Evolutionary conservation across 106 monocot species (phyloP).

Genomic region (Dendrobium huoshanense): DNA sequence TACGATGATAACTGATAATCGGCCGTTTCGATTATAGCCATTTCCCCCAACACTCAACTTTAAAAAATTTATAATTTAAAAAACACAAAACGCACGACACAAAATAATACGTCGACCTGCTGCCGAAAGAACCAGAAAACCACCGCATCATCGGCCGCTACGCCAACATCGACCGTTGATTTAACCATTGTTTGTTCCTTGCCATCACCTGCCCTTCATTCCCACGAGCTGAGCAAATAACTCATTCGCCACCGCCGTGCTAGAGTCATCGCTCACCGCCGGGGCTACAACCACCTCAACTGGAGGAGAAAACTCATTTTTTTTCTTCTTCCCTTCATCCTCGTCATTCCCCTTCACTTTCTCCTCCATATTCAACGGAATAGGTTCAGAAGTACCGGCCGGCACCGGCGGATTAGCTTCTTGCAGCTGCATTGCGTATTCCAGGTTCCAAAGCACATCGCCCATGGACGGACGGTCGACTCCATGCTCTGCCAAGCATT

Average conservation of each 20-base stretch:
- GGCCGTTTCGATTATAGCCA: too few species aligned
- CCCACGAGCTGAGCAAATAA: constrained; percentile 27
- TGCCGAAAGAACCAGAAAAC: too few species aligned
- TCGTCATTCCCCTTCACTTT: neutral
- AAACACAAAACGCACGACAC: too few species aligned
- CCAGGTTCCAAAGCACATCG: constrained; percentile 27
- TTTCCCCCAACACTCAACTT: too few species aligned
- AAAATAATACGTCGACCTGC: too few species aligned
- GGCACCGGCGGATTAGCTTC: constrained; percentile 16
- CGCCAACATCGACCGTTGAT: too few species aligned
- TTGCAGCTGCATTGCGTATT: constrained; percentile 26
- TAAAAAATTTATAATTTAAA: too few species aligned
- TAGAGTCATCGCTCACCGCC: constrained; percentile 13
- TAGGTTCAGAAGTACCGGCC: neutral
- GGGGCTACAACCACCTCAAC: neutral
- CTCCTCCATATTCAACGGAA: neutral
- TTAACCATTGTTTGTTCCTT: too few species aligned
- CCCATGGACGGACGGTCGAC: constrained; percentile 32
- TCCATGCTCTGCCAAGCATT: constrained; percentile 27
- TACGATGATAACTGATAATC: too few species aligned
- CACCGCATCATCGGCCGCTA: too few species aligned
- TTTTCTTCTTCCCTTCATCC: neutral
- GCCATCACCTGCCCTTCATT: constrained; percentile 31
- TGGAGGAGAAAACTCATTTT: neutral
- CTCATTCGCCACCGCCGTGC: constrained; percentile 25